Base-by-base conservation (phyloP, 208 protist genomes). In the Acanthamoeba healyi region DNA sequence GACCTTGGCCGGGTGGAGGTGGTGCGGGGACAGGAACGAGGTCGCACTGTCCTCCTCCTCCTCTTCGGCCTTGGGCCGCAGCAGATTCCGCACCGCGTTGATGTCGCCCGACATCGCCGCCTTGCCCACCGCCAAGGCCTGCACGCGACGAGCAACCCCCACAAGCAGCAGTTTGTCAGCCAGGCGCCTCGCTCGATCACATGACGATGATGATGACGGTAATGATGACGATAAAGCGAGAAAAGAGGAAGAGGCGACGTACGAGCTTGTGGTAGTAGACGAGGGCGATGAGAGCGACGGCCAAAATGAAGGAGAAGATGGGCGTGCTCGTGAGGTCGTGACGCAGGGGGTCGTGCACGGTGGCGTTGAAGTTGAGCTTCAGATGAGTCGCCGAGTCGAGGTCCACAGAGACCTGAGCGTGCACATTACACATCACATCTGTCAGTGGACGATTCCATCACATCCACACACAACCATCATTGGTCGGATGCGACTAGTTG, bases 311-410 rank as follows among this genome's bases (percentile, higher is more conserved):
- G 38, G 56, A 91, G 84, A 72, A 91, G 38, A 70, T 19, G 46
- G 84, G 56, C 22, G 84, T 51, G 54, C 58, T 40, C 22, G 54
- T 91, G 22, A 91, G 32, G 10, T 72, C 54, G 54, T 91, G 54
- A 17, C 38, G 54, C 36, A 42, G 34, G 36, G 42, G 42, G 46
- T 61, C 36, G 58, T 70, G 42, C 14, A 49, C 26, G 22, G 54
- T 67, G n/a, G 84, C 84, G n/a, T 14, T 91, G 58, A 91, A 91
- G 54, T 61, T 72, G 84, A 91, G 49, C 6, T 67, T 12, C 26
- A 91, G 36, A 34, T 91, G 58, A 2, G 84, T 46, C 14, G 77
- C 49, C n/a, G 40, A 15, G 44, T 49, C 49, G 32, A 86, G 34
- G 15, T 29, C 49, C 24, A 86, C 77, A 46, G 77, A 36, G 26